Evolutionary conservation across 2,329 filamentous ascomycete species (phyloP).

Genomic region (Coleophoma crateriformis): DNA sequence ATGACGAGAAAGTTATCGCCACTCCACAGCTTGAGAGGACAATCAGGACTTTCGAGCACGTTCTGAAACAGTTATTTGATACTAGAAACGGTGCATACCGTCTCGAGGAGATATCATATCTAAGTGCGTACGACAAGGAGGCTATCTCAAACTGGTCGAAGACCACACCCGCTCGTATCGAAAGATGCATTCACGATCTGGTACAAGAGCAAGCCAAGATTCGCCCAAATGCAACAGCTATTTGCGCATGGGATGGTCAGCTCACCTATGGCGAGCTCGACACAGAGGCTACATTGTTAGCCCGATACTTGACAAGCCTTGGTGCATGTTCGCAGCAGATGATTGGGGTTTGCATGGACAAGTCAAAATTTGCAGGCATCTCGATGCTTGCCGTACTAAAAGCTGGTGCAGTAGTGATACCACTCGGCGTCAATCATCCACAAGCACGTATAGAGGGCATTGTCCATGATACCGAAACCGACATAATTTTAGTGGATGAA

Average conservation of each 20-base stretch:
- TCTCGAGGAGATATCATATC: neutral
- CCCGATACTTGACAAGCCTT: constrained; percentile 1
- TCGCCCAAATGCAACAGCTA: neutral
- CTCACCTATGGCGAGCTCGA: neutral
- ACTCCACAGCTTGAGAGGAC: neutral
- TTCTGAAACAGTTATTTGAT: neutral
- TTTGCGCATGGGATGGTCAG: constrained; percentile 1
- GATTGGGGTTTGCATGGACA: constrained; percentile 1
- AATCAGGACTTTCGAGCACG: constrained; percentile 1
- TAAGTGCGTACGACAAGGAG: neutral
- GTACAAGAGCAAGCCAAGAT: neutral
- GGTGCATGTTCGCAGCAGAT: neutral
- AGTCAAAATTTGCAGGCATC: neutral
- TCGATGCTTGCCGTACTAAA: constrained; percentile 1
- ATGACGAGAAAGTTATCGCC: neutral
- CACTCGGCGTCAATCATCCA: neutral
- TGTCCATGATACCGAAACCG: neutral
- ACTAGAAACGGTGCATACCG: neutral
- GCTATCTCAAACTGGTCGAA: neutral
- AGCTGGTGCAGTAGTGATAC: neutral
- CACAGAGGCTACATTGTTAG: neutral
- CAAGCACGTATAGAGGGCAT: neutral
- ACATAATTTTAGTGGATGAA: constrained; percentile 1
- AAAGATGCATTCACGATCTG: constrained; percentile 1
- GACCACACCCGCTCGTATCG: neutral